Percentiles rank a stretch among this genome's conserved stretches.
Conservation (phyloP, 345 rosid genomes). For the Brassica napus region Da-Ae NC_063452.1:52027501-52028000, state of each 20-base stretch:
- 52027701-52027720: background rate
- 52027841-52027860: slow-evolving; percentile 16
- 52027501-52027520: no score
- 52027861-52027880: background rate
- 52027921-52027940: background rate
- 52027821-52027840: background rate
- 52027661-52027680: background rate
- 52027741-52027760: background rate
- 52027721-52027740: background rate
- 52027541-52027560: no score
- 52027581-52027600: no score
- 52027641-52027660: no score
- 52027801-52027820: background rate
- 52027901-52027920: background rate
- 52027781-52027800: background rate
- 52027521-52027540: no score
- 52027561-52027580: no score
- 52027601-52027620: no score
- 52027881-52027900: background rate
- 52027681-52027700: background rate
- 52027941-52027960: background rate
- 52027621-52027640: no score
- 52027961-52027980: slow-evolving; percentile 31
- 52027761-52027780: background rate
- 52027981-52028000: background rate